Conservation (phyloP, 2,329 filamentous ascomycete species). For the Paraphoma chrysanthemicola region DNA sequence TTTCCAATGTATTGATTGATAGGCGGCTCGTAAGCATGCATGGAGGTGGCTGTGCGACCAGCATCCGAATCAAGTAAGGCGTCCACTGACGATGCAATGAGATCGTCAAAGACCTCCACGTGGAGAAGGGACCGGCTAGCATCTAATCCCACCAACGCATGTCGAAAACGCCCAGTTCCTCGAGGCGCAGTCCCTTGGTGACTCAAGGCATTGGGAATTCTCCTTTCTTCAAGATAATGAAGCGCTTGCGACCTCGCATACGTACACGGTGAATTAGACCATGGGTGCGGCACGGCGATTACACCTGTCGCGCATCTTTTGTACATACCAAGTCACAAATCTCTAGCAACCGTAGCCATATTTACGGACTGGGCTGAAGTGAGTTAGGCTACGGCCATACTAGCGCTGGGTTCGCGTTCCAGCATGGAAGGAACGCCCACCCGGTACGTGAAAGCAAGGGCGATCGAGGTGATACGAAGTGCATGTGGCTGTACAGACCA, state of each 20-base stretch:
- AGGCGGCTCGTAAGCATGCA: conserved; percentile 14
- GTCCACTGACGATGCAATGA: conserved; percentile 24
- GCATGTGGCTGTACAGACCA: conserved; percentile 1
- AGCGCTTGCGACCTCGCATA: too few species aligned
- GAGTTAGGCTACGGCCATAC: too few species aligned
- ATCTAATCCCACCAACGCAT: conserved; percentile 6
- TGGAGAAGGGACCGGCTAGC: conserved; percentile 24
- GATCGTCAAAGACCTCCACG: conserved; percentile 24
- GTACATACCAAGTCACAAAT: too few species aligned
- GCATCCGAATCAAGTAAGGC: conserved; percentile 12
- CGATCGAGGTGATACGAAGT: too few species aligned
- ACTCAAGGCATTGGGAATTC: background rate
- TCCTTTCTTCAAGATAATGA: background rate
- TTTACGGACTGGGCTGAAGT: too few species aligned
- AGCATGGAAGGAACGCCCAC: too few species aligned
- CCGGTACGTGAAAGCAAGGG: too few species aligned
- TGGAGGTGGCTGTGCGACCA: conserved; percentile 14
- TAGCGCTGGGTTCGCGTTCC: too few species aligned
- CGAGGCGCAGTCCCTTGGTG: background rate
- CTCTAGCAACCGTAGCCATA: too few species aligned
- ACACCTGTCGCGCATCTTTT: too few species aligned
- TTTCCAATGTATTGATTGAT: conserved; percentile 6
- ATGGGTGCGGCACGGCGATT: too few species aligned
- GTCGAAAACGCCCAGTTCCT: conserved; percentile 1
- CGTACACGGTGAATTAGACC: too few species aligned